Evolutionary conservation across 768 basidiomycete genomes (phyloP), one percentile per base, ranked within the genome.

Genomic region (Lactarius trivialis): DNA sequence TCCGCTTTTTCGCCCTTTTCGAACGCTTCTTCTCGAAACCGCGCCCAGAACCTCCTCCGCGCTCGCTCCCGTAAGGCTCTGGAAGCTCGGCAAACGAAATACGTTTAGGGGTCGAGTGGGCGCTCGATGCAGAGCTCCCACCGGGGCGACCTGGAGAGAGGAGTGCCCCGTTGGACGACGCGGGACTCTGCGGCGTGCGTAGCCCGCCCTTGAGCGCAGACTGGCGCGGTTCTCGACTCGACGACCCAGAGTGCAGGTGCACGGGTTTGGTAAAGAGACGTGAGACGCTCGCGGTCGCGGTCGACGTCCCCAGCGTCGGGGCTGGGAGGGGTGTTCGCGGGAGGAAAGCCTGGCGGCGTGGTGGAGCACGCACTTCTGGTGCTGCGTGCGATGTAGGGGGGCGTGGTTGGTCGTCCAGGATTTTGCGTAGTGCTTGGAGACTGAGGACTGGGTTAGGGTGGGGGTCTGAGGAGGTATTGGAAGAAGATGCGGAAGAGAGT

Each of bases 1-100:
- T 58, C 58, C 68, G 68, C 28, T 65, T 64, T 37, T 67, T 57
- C 21, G 54, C 33, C 59, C 65, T 70, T 60, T 71, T 73, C 36
- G 53, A 30, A 33, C 50, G 52, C 61, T 45, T 50, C 50, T 53
- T 66, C 52, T 61, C 65, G 49, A 66, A 67, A 11, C 65, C 65
- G 33, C 60, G 56, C 30, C 64, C 64, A 43, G 63, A 64, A n/a
- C 61, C 62, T 30, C 55, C 65, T 17, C 60, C 61, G 30, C 60
- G 60, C 59, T 60, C 62, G 63, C 60, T 62, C 33, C 63, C 63
- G 64, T 86, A 85, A 37, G 84, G 81, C 72, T 89, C 88, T 0
- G 88, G 88, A 53, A 87, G 76, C 73, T 85, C 79, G 37, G 88
- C 88, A 66, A 91, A 91, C 63, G 85, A 88, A 48, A 91, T 90